Percentiles rank a stretch among this genome's conserved stretches.
These are phyloP conservation scores for Aspergillus tubingensis DNA, from an alignment of 2,329 filamentous ascomycete species.

Conservation along the genomic window DNA sequence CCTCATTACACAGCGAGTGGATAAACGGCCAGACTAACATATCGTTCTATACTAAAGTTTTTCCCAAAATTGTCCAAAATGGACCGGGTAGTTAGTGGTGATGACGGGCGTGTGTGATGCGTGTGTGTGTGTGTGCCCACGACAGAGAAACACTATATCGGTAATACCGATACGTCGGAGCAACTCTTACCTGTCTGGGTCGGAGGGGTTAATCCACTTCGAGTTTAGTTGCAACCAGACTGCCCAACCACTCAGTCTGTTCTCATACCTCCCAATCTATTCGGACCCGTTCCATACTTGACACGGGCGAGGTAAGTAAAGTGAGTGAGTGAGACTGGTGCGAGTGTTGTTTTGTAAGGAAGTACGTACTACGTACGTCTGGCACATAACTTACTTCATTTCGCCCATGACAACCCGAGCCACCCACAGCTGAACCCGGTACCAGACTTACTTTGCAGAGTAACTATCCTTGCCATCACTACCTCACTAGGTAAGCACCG, in stretches of 20 bases:
- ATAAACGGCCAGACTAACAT: neutral
- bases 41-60: neutral
- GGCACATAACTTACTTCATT: neutral
- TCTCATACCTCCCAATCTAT: slow-evolving; percentile 8
- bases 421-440: slow-evolving; percentile 1
- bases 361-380: neutral
- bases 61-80: neutral
- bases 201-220: slow-evolving; percentile 5
- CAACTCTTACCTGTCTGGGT: slow-evolving; percentile 1
- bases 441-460: neutral
- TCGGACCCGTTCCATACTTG: slow-evolving; percentile 5
- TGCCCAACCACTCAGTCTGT: slow-evolving; percentile 18
- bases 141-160: slow-evolving; percentile 9
- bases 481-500: neutral
- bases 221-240: slow-evolving; percentile 5
- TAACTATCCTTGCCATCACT: slow-evolving; percentile 3
- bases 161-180: slow-evolving; percentile 3
- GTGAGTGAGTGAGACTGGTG: neutral
- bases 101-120: neutral
- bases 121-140: neutral
- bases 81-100: neutral
- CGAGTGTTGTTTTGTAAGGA: neutral
- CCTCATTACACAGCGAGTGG: slow-evolving; percentile 7
- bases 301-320: neutral
- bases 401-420: slow-evolving; percentile 2